phyloP scores from a whole-genome alignment of 1,139 yeast species.

The Torulaspora globosa region DNA sequence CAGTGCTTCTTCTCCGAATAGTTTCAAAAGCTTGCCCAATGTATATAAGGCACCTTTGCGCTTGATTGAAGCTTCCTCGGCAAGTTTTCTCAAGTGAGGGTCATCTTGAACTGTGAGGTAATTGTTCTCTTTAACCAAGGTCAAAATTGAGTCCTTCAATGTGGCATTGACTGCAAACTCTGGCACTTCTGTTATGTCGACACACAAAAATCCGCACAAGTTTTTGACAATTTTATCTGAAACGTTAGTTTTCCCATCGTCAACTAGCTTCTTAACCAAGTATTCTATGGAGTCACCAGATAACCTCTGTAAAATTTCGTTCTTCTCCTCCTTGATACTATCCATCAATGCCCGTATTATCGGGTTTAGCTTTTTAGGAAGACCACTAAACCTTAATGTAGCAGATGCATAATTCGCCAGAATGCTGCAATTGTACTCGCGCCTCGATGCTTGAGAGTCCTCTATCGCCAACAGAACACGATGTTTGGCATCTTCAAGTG shows the following conservation, averaged over 20 bases:
- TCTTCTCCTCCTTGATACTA: slow-evolving; percentile 74
- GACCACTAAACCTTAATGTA: slow-evolving; percentile 51
- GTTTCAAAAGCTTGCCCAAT: slow-evolving; percentile 50
- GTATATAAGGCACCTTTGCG: slow-evolving; percentile 79
- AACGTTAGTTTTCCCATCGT: slow-evolving; percentile 60
- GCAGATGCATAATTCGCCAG: slow-evolving; percentile 76
- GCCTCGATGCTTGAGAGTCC: slow-evolving; percentile 58
- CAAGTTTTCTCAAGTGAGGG: slow-evolving; percentile 58
- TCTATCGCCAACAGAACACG: slow-evolving; percentile 62
- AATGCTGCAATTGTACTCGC: slow-evolving; percentile 58
- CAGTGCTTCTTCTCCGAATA: slow-evolving; percentile 56
- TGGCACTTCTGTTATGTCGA: slow-evolving; percentile 93
- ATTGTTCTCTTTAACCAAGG: slow-evolving; percentile 77
- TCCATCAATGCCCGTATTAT: slow-evolving; percentile 91
- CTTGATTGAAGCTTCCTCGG: slow-evolving; percentile 71
- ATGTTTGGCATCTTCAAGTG: slow-evolving; percentile 74
- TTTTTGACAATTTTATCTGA: slow-evolving; percentile 87
- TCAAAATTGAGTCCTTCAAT: slow-evolving; percentile 57
- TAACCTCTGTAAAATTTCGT: slow-evolving; percentile 60
- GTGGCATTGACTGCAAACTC: slow-evolving; percentile 71
- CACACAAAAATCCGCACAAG: slow-evolving; percentile 88
- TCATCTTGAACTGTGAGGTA: slow-evolving; percentile 64
- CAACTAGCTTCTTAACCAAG: slow-evolving; percentile 56
- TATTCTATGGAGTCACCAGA: slow-evolving; percentile 67
- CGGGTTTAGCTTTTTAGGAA: slow-evolving; percentile 86